Percentiles rank a stretch among this genome's conserved stretches.
Conservation (phyloP, 2,329 filamentous ascomycete genomes). For the Trichothecium roseum region DNA sequence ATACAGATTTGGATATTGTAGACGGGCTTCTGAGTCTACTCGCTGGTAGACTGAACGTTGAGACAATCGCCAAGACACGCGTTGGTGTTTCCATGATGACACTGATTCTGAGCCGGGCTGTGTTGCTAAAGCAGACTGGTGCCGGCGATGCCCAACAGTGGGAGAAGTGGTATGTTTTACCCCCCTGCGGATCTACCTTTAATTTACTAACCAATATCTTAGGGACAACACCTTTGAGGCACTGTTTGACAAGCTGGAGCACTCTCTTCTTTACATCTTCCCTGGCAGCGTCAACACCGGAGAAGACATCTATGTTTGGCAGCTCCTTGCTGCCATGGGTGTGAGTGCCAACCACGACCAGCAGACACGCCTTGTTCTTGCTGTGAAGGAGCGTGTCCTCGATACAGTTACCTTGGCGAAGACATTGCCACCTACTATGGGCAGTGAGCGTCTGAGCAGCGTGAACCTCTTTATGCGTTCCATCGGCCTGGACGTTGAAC, state of each 20-base stretch:
- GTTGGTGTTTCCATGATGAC: slow-evolving; percentile 86
- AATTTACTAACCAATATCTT: slow-evolving; percentile 18
- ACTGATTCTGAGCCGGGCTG: slow-evolving; percentile 86
- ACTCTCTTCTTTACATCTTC: slow-evolving; percentile 76
- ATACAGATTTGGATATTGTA: slow-evolving; percentile 83
- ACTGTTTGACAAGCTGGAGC: slow-evolving; percentile 81
- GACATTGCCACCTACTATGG: slow-evolving; percentile 79
- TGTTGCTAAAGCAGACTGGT: slow-evolving; percentile 78
- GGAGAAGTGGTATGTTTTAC: slow-evolving; percentile 61
- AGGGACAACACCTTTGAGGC: slow-evolving; percentile 72
- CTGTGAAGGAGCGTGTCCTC: slow-evolving; percentile 96
- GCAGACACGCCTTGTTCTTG: slow-evolving; percentile 86
- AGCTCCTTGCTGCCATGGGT: slow-evolving; percentile 90
- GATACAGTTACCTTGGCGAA: slow-evolving; percentile 85
- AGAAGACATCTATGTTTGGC: slow-evolving; percentile 96
- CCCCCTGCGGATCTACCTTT: background rate
- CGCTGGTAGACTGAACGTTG: slow-evolving; percentile 72
- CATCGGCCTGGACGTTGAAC: slow-evolving; percentile 93
- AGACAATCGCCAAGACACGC: slow-evolving; percentile 74
- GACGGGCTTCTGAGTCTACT: slow-evolving; percentile 82
- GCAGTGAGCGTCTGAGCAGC: slow-evolving; percentile 71
- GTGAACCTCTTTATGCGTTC: slow-evolving; percentile 98
- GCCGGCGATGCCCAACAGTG: slow-evolving; percentile 61
- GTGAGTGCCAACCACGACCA: slow-evolving; percentile 90
- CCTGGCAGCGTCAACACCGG: slow-evolving; percentile 81